phyloP scores from a whole-genome alignment of 225 moss, liverwort and hornwort species.

The Anthoceros angustus region DNA sequence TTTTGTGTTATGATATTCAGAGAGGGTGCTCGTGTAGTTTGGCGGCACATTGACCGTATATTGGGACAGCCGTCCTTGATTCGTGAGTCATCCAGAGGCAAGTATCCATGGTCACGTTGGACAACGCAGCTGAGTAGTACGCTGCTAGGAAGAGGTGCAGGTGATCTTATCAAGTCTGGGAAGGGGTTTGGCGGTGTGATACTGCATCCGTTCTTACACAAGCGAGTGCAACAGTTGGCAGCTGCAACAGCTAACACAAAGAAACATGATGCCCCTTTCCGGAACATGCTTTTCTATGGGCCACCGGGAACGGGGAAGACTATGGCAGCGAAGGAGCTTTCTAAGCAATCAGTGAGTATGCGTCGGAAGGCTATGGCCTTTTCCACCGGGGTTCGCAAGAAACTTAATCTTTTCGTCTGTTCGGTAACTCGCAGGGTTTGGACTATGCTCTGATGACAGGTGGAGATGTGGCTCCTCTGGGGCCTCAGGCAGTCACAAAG shows the following conservation, averaged over 20 bases:
- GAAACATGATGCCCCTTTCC: conserved; percentile 53
- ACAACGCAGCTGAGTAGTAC: conserved; percentile 24
- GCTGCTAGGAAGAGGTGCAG: conserved; percentile 23
- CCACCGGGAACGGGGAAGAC: conserved; percentile 98
- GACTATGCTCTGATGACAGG: conserved; percentile 99
- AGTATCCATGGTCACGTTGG: conserved; percentile 42
- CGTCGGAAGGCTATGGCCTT: neutral
- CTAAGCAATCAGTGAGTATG: conserved; percentile 51
- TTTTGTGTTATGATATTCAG: conserved; percentile 16
- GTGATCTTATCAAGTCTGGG: conserved; percentile 40
- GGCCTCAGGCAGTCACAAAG: conserved; percentile 78
- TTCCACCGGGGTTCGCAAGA: neutral
- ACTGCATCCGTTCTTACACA: conserved; percentile 57
- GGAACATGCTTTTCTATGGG: conserved; percentile 90
- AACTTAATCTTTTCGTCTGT: neutral
- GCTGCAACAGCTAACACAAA: conserved; percentile 69
- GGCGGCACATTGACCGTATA: conserved; percentile 73
- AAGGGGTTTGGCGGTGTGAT: conserved; percentile 61
- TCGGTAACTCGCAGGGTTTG: conserved; percentile 33
- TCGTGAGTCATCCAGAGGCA: conserved; percentile 74
- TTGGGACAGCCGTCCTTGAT: conserved; percentile 76
- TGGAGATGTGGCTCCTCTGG: conserved; percentile 88
- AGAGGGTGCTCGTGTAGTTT: conserved; percentile 88
- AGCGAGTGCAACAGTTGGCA: conserved; percentile 59
- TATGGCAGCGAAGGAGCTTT: conserved; percentile 91